Percentiles rank a stretch among this genome's conserved stretches.
Conservation (phyloP, 768 basidiomycete species). For the Leccinum sublutescens region DNA sequence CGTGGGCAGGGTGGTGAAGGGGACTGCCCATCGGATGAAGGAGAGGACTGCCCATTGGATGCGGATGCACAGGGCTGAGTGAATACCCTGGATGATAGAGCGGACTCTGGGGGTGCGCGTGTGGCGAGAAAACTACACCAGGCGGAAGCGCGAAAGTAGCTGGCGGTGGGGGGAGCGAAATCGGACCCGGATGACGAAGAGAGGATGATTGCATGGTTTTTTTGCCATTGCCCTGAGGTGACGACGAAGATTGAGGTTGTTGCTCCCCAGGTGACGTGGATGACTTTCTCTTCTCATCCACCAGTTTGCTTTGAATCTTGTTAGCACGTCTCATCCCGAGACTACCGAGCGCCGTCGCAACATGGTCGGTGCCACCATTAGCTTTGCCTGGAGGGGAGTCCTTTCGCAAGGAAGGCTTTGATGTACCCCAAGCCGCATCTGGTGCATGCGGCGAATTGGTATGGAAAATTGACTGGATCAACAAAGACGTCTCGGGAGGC, state of each 20-base stretch:
- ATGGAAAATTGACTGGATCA: conserved; percentile 19
- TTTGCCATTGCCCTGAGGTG: conserved; percentile 14
- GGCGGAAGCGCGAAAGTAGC: conserved; percentile 44
- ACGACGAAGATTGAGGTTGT: conserved; percentile 10
- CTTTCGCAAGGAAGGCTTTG: conserved; percentile 16
- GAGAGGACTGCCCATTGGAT: conserved; percentile 35
- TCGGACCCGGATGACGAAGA: conserved; percentile 67
- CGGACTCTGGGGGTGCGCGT: conserved; percentile 38
- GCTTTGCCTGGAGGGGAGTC: conserved; percentile 10
- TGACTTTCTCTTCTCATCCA: conserved; percentile 25
- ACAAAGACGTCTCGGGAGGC: conserved; percentile 3
- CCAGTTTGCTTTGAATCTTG: conserved; percentile 19
- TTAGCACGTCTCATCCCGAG: conserved; percentile 31
- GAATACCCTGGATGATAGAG: conserved; percentile 38
- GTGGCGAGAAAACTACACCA: conserved; percentile 32
- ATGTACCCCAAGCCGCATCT: conserved; percentile 15
- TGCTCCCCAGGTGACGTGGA: conserved; percentile 18
- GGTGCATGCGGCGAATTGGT: conserved; percentile 2
- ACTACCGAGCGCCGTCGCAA: conserved; percentile 26
- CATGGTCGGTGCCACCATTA: conserved; percentile 20
- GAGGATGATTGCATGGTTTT: conserved; percentile 27
- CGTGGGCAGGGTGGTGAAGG: conserved; percentile 31
- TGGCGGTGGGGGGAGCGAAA: conserved; percentile 65
- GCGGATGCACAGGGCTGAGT: conserved; percentile 28
- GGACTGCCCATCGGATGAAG: conserved; percentile 39